Evolutionary conservation across 192 early-diverging fungal species (phyloP), one percentile per base, ranked within the genome.

Genomic region (Entomortierella chlamydospora): DNA sequence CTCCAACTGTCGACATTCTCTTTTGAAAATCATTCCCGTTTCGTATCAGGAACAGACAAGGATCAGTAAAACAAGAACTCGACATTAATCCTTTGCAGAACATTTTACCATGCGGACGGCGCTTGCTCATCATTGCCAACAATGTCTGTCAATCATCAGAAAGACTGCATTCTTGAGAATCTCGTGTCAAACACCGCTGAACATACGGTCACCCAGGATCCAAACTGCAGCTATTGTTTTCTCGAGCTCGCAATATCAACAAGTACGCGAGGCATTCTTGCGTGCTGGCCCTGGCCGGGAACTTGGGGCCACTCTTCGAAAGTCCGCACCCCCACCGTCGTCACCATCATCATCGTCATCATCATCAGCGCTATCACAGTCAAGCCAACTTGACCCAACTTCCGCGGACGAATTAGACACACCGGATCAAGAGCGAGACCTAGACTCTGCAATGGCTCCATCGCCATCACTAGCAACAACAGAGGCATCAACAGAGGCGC

Each of bases 211-310:
- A 31, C 20, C 28, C 25, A 29, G 12, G n/a, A 50, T 39, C 33
- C 42, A 57, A 37, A 28, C 18, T 34, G n/a, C 39, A 28, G 7
- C 51, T 12, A 39, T 22, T 26, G 45, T 45, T 45, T 67, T 54
- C 17, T 63, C 66, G 26, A 60, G 34, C 42, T 57, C 54, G 9
- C 68, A 49, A 5, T 45, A 18, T 20, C 34, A 12, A 12, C 76
- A 79, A 42, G 22, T 60, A 25, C 67, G 68, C 6, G 73, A 67
- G 12, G 67, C 76, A 1, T 79, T 79, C 29, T 41, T 79, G 25
- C 43, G 68, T 4, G 62, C 68, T 0, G 58, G 76, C 10, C 76
- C 68, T 23, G 76, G 63, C 20, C 54, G 68, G 1, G 68, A 70
- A 28, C 54, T 23, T 20, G 55, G 29, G 20, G 6, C 9, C 4